Evolutionary conservation across 768 basidiomycete genomes (phyloP).

Genomic region (Daedaleopsis sinensis): DNA sequence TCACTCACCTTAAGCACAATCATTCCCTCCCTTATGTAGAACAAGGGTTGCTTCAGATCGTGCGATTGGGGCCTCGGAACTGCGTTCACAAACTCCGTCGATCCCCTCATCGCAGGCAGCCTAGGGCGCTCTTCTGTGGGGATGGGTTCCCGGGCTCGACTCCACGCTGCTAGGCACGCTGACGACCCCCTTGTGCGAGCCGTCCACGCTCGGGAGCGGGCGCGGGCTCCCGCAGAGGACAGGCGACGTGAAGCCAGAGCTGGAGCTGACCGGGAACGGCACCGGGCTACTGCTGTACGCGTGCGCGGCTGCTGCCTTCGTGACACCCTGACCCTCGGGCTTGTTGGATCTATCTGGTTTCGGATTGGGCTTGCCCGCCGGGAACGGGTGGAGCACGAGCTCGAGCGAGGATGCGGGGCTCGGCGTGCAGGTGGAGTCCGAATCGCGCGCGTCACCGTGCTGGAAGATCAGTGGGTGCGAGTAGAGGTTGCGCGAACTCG

Average conservation of each 20-base stretch:
- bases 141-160: slow-evolving; percentile 6
- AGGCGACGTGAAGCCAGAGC: slow-evolving; percentile 14
- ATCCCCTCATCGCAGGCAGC: slow-evolving; percentile 8
- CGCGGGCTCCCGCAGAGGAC: slow-evolving; percentile 12
- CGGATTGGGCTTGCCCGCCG: background rate
- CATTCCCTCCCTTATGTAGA: slow-evolving; percentile 25
- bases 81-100: background rate
- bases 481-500: slow-evolving; percentile 16
- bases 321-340: too few relatives aligned
- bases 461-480: slow-evolving; percentile 21
- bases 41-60: slow-evolving; percentile 10
- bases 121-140: slow-evolving; percentile 8
- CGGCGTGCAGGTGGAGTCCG: background rate
- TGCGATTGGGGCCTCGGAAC: background rate
- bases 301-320: background rate
- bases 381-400: slow-evolving; percentile 3
- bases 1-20: slow-evolving; percentile 18
- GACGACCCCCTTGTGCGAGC: slow-evolving; percentile 2
- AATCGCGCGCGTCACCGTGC: background rate
- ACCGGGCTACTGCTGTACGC: slow-evolving; percentile 2
- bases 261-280: slow-evolving; percentile 15
- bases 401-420: slow-evolving; percentile 20
- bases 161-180: slow-evolving; percentile 11
- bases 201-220: slow-evolving; percentile 9
- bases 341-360: background rate